Conservation (phyloP, 2,329 filamentous ascomycete genomes). For the Trichoderma atrobrunneum region DNA sequence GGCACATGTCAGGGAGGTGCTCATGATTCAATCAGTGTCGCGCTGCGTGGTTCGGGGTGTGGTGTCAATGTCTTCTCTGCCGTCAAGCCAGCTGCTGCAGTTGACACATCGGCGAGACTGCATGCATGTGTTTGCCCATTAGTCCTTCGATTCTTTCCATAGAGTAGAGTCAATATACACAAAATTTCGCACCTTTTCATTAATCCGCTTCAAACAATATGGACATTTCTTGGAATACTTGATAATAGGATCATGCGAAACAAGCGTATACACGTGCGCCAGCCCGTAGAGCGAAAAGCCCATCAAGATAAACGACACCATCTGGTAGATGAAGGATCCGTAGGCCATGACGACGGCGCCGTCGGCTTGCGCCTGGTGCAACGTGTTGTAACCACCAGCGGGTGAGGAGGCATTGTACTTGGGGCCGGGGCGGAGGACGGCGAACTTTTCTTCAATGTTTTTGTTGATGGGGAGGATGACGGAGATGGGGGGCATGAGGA, state of each 20-base stretch:
- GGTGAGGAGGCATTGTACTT: conserved; percentile 43
- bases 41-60: not conserved
- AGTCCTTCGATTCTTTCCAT: not conserved
- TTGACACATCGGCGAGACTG: conserved; percentile 47
- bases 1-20: not conserved
- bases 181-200: conserved; percentile 53
- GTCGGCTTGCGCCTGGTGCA: conserved; percentile 65
- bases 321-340: conserved; percentile 61
- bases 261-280: conserved; percentile 59
- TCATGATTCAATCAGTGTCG: not conserved
- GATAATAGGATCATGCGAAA: conserved; percentile 65
- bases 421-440: conserved; percentile 58
- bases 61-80: conserved; percentile 41
- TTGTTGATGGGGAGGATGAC: conserved; percentile 66
- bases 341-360: conserved; percentile 72
- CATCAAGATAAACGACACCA: conserved; percentile 64
- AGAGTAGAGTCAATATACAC: not conserved
- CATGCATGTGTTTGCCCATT: not conserved
- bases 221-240: conserved; percentile 67
- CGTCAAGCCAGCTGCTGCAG: conserved; percentile 52
- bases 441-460: conserved; percentile 73
- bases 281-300: conserved; percentile 64
- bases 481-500: conserved; percentile 67
- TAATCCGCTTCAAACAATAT: conserved; percentile 64
- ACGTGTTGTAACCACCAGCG: conserved; percentile 66